These are phyloP conservation scores for Theileria luwenshuni DNA, from an alignment of 169 alveolate genomes.

Conservation along the genomic window DNA sequence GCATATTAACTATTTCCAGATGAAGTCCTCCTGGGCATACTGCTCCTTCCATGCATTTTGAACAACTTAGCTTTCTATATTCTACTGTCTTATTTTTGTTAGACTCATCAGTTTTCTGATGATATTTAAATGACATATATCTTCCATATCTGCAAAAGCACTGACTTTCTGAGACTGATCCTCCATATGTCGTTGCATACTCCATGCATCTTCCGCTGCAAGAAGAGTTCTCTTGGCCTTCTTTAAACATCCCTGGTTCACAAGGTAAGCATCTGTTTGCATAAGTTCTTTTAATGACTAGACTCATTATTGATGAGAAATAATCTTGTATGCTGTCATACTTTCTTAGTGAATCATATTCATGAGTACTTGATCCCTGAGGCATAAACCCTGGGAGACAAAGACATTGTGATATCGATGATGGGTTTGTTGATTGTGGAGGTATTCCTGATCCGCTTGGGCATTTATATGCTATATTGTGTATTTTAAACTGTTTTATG, in stretches of 20 bases:
- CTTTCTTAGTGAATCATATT: background rate
- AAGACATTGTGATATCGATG: slow-evolving; percentile 70
- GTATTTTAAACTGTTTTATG: slow-evolving; percentile 47
- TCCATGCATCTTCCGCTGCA: slow-evolving; percentile 81
- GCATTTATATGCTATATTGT: slow-evolving; percentile 74
- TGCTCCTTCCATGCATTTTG: slow-evolving; percentile 74
- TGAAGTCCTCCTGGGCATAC: slow-evolving; percentile 76
- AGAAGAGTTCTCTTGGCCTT: slow-evolving; percentile 75
- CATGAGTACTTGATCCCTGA: slow-evolving; percentile 6
- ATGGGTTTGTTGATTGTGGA: slow-evolving; percentile 66
- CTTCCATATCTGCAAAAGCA: slow-evolving; percentile 77
- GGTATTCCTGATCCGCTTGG: slow-evolving; percentile 76
- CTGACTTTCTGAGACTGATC: slow-evolving; percentile 74
- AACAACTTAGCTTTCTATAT: slow-evolving; percentile 55
- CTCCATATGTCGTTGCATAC: slow-evolving; percentile 76
- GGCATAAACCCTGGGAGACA: slow-evolving; percentile 74
- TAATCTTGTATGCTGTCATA: slow-evolving; percentile 9
- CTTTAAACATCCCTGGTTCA: slow-evolving; percentile 78
- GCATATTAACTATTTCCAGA: slow-evolving; percentile 46
- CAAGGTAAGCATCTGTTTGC: slow-evolving; percentile 65
- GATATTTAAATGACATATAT: slow-evolving; percentile 67
- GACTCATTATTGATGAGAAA: slow-evolving; percentile 6
- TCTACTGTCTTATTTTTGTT: background rate
- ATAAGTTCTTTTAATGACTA: background rate
- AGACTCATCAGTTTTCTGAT: background rate